These are phyloP conservation scores for Schizophyllum amplum DNA, from an alignment of 1,284 basidiomycete species.

Conservation along the genomic window DNA sequence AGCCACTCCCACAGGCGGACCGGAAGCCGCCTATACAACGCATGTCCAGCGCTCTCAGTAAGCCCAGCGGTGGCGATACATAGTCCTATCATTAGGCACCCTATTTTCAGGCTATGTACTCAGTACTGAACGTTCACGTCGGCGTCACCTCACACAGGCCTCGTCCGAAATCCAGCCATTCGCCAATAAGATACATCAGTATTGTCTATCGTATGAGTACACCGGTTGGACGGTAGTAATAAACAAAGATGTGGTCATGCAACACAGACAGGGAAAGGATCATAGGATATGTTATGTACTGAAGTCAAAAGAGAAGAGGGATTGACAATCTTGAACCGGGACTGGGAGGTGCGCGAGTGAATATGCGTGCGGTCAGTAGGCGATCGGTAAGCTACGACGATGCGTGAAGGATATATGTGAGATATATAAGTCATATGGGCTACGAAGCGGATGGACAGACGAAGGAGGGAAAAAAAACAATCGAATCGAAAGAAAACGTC, in stretches of 20 bases:
- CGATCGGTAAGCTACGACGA: neutral
- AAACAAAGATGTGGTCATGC: neutral
- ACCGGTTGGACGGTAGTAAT: neutral
- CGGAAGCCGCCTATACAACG: too few species aligned
- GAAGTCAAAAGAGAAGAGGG: neutral
- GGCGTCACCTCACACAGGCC: neutral
- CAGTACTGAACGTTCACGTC: too few species aligned
- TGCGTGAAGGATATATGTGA: neutral
- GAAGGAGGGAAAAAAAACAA: neutral
- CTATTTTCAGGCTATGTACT: too few species aligned
- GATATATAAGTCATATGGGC: neutral
- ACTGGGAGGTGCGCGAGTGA: neutral
- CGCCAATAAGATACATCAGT: neutral
- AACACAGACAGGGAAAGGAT: neutral
- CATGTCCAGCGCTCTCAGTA: too few species aligned
- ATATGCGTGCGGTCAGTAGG: neutral
- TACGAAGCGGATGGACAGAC: neutral
- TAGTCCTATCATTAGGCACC: neutral
- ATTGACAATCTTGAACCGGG: neutral
- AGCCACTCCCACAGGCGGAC: too few species aligned
- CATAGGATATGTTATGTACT: neutral
- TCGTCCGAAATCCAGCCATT: neutral
- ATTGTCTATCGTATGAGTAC: neutral
- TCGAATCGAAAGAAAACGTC: neutral
- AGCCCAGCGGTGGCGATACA: neutral